Base-by-base conservation (phyloP, 129 eudicot genomes). In the Helianthus tuberosus region DNA sequence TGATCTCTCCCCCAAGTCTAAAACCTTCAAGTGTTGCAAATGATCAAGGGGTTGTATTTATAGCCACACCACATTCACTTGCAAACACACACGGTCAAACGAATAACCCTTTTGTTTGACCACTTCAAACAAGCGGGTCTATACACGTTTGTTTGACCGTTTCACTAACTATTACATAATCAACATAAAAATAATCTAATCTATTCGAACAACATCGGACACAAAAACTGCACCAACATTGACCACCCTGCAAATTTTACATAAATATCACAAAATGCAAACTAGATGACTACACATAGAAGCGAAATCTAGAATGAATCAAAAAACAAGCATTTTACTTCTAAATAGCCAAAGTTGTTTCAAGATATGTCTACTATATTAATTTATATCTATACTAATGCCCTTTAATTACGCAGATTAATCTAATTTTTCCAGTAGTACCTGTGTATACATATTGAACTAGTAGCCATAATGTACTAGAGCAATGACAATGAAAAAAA, bases 241-340 rank as follows among this genome's bases (percentile, higher is more conserved):
- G n/a, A n/a, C n/a, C 67, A 55, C 39, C 74, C 80, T 76, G 80
- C 80, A 66, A 71, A 61, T 23, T 61, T 59, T 20, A 61, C 4
- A 16, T 20, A 64, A 36, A 43, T 10, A 62, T 77, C 55, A 68
- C 27, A 49, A 20, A 60, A 77, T 44, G 63, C 11, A 27, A 70
- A 27, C 9, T 51, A 38, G 20, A 39, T n/a, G 14, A 48, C 55
- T 10, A 48, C 47, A 10, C 29, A 77, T 11, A 55, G 6, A 77
- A 58, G 61, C 52, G 58, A 15, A 77, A 67, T 68, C 68, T 68
- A 66, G 5, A 67, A 67, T 76, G 23, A 54, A 54, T 25, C 8
- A 48, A 66, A 44, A 10, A 46, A 29, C 51, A 76, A 67, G 65
- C 55, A 64, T 75, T 44, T 29, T 74, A 32, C 62, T 20, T 38